A percentile compares a stretch with the other conserved stretches of the same genome.
phyloP scores from a whole-genome alignment of 768 basidiomycete species.

The Termitomyces sp. region DNA sequence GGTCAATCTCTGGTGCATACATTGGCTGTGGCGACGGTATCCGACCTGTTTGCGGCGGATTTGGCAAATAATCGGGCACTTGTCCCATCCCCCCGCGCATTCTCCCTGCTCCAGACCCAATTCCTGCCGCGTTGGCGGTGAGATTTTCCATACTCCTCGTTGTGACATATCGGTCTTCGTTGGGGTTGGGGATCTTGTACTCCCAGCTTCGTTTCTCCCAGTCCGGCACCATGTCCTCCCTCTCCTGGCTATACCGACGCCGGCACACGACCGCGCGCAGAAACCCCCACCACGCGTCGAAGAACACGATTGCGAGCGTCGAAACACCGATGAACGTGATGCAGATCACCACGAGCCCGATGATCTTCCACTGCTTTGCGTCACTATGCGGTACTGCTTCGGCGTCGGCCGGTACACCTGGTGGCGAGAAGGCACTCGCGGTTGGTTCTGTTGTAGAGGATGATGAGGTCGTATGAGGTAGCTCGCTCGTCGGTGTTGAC shows the following conservation, averaged over 20 bases:
- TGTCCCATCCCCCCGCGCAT: background rate
- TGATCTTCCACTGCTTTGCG: slow-evolving; percentile 61
- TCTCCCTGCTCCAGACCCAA: slow-evolving; percentile 8
- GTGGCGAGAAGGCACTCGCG: background rate
- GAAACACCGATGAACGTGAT: slow-evolving; percentile 54
- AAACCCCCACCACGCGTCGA: slow-evolving; percentile 70
- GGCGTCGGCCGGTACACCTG: slow-evolving; percentile 10
- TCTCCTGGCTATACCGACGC: slow-evolving; percentile 27
- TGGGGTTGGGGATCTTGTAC: slow-evolving; percentile 42
- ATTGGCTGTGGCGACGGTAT: slow-evolving; percentile 17
- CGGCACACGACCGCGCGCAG: slow-evolving; percentile 47
- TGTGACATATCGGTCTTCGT: slow-evolving; percentile 46
- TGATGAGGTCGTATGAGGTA: background rate
- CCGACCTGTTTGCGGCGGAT: slow-evolving; percentile 1
- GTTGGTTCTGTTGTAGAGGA: background rate
- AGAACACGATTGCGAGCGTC: slow-evolving; percentile 60
- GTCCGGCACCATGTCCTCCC: slow-evolving; percentile 62
- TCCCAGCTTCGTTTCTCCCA: slow-evolving; percentile 63
- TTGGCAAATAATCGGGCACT: slow-evolving; percentile 1
- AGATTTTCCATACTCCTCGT: slow-evolving; percentile 36
- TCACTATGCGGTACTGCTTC: slow-evolving; percentile 35
- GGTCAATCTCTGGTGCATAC: slow-evolving; percentile 24
- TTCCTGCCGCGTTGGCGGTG: slow-evolving; percentile 19
- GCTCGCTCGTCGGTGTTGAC: background rate
- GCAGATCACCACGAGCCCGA: slow-evolving; percentile 65